Conservation (phyloP, 805 yeast genomes). For the Wickerhamiella hasegawae region DNA sequence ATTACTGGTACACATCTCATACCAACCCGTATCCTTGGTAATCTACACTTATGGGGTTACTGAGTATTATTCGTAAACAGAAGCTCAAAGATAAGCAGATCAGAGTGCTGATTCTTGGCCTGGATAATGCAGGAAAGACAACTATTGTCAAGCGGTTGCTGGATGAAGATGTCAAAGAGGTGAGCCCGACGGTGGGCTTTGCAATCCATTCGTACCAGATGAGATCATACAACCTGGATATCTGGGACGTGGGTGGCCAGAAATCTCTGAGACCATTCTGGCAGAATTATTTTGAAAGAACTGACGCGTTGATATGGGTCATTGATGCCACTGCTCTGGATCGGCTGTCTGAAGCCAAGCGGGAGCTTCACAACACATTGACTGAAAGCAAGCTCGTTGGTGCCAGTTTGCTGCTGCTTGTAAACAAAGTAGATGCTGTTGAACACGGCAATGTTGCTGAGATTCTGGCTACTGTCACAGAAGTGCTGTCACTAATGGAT, state of each 20-base stretch:
- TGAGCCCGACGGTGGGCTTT: constrained; percentile 86
- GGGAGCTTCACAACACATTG: constrained; percentile 47
- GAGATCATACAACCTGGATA: constrained; percentile 19
- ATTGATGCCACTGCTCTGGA: constrained; percentile 49
- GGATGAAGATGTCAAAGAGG: constrained; percentile 31
- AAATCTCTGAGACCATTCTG: constrained; percentile 69
- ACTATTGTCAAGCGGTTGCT: constrained; percentile 53
- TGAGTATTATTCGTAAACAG: constrained; percentile 67
- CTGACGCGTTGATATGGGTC: constrained; percentile 74
- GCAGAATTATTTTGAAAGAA: constrained; percentile 81
- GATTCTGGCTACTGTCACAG: constrained; percentile 4
- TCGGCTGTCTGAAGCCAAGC: constrained; percentile 46
- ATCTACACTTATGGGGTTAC: constrained; percentile 65
- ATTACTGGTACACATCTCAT: no score
- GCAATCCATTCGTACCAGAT: constrained; percentile 44
- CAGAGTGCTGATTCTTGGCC: constrained; percentile 61
- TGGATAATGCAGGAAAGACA: constrained; percentile 86
- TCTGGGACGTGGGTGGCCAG: constrained; percentile 87
- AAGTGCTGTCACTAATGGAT: constrained; percentile 20
- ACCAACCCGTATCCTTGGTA: neutral
- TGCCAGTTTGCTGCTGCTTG: constrained; percentile 44
- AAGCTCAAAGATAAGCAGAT: constrained; percentile 65
- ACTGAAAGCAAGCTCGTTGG: constrained; percentile 57
- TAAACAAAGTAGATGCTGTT: constrained; percentile 61
- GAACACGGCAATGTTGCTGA: constrained; percentile 11